phyloP scores from a whole-genome alignment of 2,329 filamentous ascomycete species.

The Pezicula rhizophila region DNA sequence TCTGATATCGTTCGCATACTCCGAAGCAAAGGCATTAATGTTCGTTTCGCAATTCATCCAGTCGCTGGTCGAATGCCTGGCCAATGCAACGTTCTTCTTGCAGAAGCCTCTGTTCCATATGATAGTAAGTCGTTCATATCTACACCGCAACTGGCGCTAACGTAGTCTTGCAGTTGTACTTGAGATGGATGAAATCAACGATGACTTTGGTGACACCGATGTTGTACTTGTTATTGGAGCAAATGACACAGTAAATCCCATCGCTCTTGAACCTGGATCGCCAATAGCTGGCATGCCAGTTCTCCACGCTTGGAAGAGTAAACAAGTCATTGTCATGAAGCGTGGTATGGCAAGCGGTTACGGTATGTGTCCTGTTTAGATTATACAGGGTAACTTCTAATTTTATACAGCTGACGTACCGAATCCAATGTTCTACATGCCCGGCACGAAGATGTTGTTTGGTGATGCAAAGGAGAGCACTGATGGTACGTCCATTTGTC shows the following conservation, averaged over 20 bases:
- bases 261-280: constrained; percentile 75
- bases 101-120: constrained; percentile 82
- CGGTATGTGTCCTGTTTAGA: constrained; percentile 42
- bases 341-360: constrained; percentile 83
- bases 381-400: neutral
- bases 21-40: constrained; percentile 69
- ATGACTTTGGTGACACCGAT: constrained; percentile 81
- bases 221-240: constrained; percentile 84
- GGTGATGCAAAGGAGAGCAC: constrained; percentile 82
- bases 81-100: constrained; percentile 85
- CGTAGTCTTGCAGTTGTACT: constrained; percentile 52
- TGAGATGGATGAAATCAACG: constrained; percentile 96
- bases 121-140: constrained; percentile 48
- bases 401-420: constrained; percentile 67
- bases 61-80: constrained; percentile 90
- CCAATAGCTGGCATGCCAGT: constrained; percentile 91
- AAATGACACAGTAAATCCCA: constrained; percentile 89
- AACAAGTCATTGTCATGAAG: constrained; percentile 92
- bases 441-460: constrained; percentile 84
- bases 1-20: constrained; percentile 73
- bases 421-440: constrained; percentile 93
- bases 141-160: constrained; percentile 2
- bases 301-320: constrained; percentile 88
- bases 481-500: constrained; percentile 49
- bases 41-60: constrained; percentile 85